Conservation (phyloP, 176 grass and related monocot genomes). For the Urochloa ruziziensis region DNA sequence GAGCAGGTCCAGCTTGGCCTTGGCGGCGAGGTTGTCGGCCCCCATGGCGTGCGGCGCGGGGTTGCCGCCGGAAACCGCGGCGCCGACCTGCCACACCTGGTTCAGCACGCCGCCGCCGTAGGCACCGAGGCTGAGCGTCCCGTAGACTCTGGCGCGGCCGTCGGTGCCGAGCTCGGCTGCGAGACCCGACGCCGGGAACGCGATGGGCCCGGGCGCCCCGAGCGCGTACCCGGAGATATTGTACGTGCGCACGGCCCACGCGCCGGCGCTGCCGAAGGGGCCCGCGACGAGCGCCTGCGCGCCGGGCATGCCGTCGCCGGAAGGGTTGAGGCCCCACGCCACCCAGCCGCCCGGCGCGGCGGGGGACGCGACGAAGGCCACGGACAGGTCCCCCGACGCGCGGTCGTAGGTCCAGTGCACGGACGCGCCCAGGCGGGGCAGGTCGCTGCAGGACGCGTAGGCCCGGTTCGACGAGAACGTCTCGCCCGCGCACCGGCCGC, state of each 20-base stretch:
- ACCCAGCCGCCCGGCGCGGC: conserved; percentile 57
- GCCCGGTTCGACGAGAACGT: conserved; percentile 41
- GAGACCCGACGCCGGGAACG: conserved; percentile 36
- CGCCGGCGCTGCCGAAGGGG: conserved; percentile 3
- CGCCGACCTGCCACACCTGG: conserved; percentile 64
- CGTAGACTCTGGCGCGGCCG: conserved; percentile 36
- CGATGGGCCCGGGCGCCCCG: conserved; percentile 32
- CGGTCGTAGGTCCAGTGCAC: conserved; percentile 68
- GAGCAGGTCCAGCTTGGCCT: conserved; percentile 45
- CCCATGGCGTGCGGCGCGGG: conserved; percentile 50
- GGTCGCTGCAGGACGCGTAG: conserved; percentile 59
- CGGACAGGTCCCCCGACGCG: conserved; percentile 32
- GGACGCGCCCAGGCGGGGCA: conserved; percentile 49
- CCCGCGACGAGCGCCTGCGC: conserved; percentile 59
- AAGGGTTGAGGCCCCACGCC: conserved; percentile 70
- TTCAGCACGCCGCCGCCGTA: conserved; percentile 24
- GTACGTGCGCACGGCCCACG: conserved; percentile 49
- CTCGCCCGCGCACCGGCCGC: conserved; percentile 27
- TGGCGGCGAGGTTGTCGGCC: conserved; percentile 42
- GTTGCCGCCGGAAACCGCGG: conserved; percentile 16
- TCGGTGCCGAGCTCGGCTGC: conserved; percentile 37
- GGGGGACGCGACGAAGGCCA: conserved; percentile 62
- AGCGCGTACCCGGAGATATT: conserved; percentile 50
- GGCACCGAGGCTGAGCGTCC: conserved; percentile 10
- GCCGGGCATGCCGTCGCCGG: conserved; percentile 42